Evolutionary conservation across 805 yeast species (phyloP).

Genomic region (Ogataea philodendri): DNA sequence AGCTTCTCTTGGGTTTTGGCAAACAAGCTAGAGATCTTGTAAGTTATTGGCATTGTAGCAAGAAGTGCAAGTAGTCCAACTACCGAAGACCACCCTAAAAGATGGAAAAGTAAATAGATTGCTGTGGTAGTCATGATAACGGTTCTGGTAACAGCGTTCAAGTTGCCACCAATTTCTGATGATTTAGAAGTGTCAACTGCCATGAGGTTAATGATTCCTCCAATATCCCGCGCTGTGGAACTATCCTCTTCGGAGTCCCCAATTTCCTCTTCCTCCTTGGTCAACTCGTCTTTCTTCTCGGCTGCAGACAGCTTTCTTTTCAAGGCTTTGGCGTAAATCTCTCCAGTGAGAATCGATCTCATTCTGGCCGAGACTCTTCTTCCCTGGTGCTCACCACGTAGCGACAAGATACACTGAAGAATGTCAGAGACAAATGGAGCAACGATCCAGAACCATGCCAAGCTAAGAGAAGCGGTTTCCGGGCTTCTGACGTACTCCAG

Average conservation of each 20-base stretch:
- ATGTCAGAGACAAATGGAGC: slow-evolving; percentile 66
- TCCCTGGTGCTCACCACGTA: slow-evolving; percentile 84
- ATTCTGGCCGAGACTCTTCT: slow-evolving; percentile 90
- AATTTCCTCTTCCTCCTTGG: slow-evolving; percentile 19
- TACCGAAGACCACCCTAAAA: slow-evolving; percentile 86
- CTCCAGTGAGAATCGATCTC: slow-evolving; percentile 87
- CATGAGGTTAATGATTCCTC: slow-evolving; percentile 95
- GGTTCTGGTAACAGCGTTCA: slow-evolving; percentile 79
- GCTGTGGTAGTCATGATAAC: slow-evolving; percentile 69
- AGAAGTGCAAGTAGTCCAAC: slow-evolving; percentile 73
- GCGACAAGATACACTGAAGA: slow-evolving; percentile 58
- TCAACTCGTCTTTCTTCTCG: slow-evolving; percentile 21
- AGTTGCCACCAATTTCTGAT: slow-evolving; percentile 88
- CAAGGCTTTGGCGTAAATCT: slow-evolving; percentile 89
- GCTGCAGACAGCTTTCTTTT: slow-evolving; percentile 61
- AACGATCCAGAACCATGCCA: slow-evolving; percentile 87
- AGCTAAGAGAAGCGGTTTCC: slow-evolving; percentile 50
- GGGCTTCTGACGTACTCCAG: slow-evolving; percentile 84
- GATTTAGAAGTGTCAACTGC: slow-evolving; percentile 96
- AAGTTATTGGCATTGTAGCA: slow-evolving; percentile 69
- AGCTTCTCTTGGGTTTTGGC: slow-evolving; percentile 68
- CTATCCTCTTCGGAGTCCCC: slow-evolving; percentile 37
- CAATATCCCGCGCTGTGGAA: too few species aligned
- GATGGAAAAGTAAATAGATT: slow-evolving; percentile 57
- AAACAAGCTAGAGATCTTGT: slow-evolving; percentile 56